A percentile compares a stretch with the other conserved stretches of the same genome.
phyloP scores from a whole-genome alignment of 441 rosid species.

The Eruca vesicaria region DNA sequence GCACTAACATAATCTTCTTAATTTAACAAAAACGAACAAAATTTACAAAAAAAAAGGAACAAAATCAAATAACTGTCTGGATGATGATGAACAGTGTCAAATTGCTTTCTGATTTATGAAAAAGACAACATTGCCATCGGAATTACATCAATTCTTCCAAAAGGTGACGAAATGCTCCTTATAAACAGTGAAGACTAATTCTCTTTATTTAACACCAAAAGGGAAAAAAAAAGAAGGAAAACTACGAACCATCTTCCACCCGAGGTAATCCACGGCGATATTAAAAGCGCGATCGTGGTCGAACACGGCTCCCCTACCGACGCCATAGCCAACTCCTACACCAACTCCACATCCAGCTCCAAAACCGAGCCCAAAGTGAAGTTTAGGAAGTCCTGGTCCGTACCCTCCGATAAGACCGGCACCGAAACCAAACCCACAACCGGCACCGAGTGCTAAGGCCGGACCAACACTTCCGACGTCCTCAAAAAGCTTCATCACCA shows the following conservation, averaged over 20 bases:
- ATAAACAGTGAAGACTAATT: too few relatives aligned
- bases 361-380: background rate
- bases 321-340: background rate
- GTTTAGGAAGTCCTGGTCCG: background rate
- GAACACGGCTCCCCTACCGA: background rate
- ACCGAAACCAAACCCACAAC: conserved; percentile 85
- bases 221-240: too few relatives aligned
- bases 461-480: conserved; percentile 78
- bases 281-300: background rate
- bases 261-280: background rate
- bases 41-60: too few relatives aligned
- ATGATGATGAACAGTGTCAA: too few relatives aligned
- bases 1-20: too few relatives aligned
- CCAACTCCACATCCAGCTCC: background rate
- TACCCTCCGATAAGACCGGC: conserved; percentile 61
- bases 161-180: too few relatives aligned
- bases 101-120: too few relatives aligned
- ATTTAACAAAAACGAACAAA: too few relatives aligned
- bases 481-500: conserved; percentile 78
- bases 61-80: too few relatives aligned
- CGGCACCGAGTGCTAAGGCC: conserved; percentile 76
- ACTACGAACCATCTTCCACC: background rate
- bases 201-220: too few relatives aligned
- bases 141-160: too few relatives aligned
- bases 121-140: too few relatives aligned